Conservation (phyloP, 768 basidiomycete species). For the Mycena rebaudengoi region DNA sequence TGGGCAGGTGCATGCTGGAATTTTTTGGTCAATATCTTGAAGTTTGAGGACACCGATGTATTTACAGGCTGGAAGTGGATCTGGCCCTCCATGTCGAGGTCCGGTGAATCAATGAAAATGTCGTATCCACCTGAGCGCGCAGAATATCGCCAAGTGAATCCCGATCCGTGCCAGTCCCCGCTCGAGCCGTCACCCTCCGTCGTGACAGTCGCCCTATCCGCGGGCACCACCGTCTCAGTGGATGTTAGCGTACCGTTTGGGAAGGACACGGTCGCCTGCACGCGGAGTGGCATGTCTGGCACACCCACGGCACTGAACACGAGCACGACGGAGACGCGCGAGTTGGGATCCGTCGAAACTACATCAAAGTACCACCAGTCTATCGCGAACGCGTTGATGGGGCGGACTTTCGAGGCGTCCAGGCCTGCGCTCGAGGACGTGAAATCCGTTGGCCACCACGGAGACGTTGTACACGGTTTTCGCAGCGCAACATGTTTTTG, state of each 20-base stretch:
- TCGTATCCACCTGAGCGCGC: background rate
- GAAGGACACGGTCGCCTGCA: no score
- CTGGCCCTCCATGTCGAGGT: conserved; percentile 14
- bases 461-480: no score
- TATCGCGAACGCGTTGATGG: conserved; percentile 22
- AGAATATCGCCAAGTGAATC: conserved; percentile 16
- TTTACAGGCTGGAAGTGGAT: conserved; percentile 10
- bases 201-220: conserved; percentile 16
- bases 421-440: background rate
- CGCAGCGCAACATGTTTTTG: no score
- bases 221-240: background rate
- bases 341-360: conserved; percentile 21
- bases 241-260: no score
- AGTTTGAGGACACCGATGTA: background rate
- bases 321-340: conserved; percentile 20
- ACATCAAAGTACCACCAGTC: conserved; percentile 35
- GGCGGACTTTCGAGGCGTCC: conserved; percentile 23
- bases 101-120: conserved; percentile 19
- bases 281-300: no score
- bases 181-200: conserved; percentile 3
- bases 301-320: background rate
- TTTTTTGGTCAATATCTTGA: background rate
- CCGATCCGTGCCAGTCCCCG: conserved; percentile 26
- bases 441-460: no score
- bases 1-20: conserved; percentile 21